A percentile compares a stretch with the other conserved stretches of the same genome.
Evolutionary conservation across 352 stramenopile genomes (phyloP).

Genomic region (Pythium volutum): DNA sequence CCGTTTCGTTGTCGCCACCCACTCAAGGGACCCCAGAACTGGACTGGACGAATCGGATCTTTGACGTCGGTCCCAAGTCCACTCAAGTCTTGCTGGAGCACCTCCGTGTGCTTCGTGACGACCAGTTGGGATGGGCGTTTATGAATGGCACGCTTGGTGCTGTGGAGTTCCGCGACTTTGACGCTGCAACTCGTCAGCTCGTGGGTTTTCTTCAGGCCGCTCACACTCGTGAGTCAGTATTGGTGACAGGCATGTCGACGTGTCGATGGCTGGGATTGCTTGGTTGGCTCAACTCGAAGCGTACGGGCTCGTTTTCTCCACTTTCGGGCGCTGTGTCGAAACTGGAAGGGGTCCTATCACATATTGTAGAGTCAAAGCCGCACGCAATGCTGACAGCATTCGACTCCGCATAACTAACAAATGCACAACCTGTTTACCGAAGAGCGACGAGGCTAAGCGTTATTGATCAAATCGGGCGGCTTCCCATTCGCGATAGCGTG

Average conservation of each 20-base stretch:
- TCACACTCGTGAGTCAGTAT: background rate
- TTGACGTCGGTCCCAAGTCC: constrained; percentile 57
- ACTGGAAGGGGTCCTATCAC: constrained; percentile 34
- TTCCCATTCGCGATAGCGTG: constrained; percentile 9
- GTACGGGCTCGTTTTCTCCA: background rate
- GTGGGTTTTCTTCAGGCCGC: constrained; percentile 10
- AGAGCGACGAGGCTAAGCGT: background rate
- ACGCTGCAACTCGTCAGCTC: constrained; percentile 34
- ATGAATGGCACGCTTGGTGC: constrained; percentile 50
- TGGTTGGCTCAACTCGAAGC: background rate
- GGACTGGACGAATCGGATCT: constrained; percentile 61
- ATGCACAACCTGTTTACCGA: constrained; percentile 2
- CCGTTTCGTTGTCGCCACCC: background rate
- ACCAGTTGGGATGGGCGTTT: constrained; percentile 27
- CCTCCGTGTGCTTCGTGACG: constrained; percentile 3
- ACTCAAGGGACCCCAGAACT: constrained; percentile 17
- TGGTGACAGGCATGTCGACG: constrained; percentile 19
- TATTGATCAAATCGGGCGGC: background rate
- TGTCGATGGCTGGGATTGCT: constrained; percentile 15
- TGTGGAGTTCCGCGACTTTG: constrained; percentile 56
- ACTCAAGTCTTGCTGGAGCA: constrained; percentile 32
- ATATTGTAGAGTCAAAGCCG: constrained; percentile 42
- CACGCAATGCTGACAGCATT: constrained; percentile 35
- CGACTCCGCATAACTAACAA: constrained; percentile 2
- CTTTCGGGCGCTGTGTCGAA: constrained; percentile 29